phyloP scores from a whole-genome alignment of 306 rosid genomes.

The Vigna reflexopilosa region DNA sequence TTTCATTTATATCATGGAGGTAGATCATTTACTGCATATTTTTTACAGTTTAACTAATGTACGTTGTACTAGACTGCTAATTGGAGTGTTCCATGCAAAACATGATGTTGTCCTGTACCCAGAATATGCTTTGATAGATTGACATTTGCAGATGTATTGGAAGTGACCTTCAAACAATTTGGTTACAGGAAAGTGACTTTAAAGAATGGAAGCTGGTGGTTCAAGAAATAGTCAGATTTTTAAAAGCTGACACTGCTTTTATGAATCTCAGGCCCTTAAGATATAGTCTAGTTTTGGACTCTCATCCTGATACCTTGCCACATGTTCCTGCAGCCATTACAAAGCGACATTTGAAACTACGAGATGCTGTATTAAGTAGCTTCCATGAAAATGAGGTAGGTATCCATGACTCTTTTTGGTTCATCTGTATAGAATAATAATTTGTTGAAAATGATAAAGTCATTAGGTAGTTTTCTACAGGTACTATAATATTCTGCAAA shows the following conservation, averaged over 20 bases:
- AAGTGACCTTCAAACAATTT: constrained; percentile 51
- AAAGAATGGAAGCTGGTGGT: constrained; percentile 96
- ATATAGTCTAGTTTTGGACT: constrained; percentile 80
- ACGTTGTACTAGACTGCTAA: constrained; percentile 16
- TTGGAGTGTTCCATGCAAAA: constrained; percentile 24
- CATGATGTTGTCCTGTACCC: constrained; percentile 31
- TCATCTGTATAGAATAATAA: constrained; percentile 25
- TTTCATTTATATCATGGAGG: constrained; percentile 25
- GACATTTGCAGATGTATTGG: constrained; percentile 41
- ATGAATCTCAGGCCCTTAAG: constrained; percentile 92
- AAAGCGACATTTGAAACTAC: constrained; percentile 67
- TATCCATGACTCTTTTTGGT: constrained; percentile 33
- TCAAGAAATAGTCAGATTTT: constrained; percentile 84
- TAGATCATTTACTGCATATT: constrained; percentile 14
- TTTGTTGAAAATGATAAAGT: constrained; percentile 12
- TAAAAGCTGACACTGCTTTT: constrained; percentile 79
- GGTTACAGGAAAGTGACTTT: constrained; percentile 83
- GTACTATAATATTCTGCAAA: constrained; percentile 5
- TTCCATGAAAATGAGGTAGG: constrained; percentile 87
- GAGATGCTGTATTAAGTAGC: constrained; percentile 89
- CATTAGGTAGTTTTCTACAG: constrained; percentile 4
- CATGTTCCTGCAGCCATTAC: constrained; percentile 57
- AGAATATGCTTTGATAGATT: constrained; percentile 36
- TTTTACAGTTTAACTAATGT: constrained; percentile 7
- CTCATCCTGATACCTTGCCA: constrained; percentile 74